Conservation (phyloP, 768 basidiomycete genomes). For the Tulasnella calospora region DNA sequence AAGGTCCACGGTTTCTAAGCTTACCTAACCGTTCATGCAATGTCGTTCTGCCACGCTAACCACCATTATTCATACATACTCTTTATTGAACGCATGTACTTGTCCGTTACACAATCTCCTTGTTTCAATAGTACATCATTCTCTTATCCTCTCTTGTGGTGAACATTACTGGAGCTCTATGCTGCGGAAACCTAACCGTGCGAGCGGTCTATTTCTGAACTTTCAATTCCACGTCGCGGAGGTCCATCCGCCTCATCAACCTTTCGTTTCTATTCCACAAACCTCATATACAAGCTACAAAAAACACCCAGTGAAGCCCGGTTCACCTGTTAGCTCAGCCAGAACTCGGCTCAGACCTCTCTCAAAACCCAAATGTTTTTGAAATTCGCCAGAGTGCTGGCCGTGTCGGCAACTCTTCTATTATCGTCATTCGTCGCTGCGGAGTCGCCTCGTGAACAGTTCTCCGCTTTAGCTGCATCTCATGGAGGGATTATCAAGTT, state of each 20-base stretch:
- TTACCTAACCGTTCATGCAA: neutral
- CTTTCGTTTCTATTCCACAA: neutral
- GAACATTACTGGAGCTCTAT: neutral
- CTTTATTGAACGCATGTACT: neutral
- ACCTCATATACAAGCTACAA: neutral
- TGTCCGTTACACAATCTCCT: neutral
- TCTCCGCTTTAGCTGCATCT: conserved; percentile 60
- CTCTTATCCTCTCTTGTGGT: neutral
- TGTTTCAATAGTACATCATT: conserved; percentile 5
- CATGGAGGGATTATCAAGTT: conserved; percentile 80
- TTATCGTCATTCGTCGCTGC: conserved; percentile 5
- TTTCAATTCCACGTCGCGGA: conserved; percentile 6
- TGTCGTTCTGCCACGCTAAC: neutral
- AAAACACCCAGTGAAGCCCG: neutral
- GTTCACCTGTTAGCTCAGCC: neutral
- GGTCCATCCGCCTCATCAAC: neutral
- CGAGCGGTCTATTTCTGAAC: conserved; percentile 2
- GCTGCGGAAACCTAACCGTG: neutral
- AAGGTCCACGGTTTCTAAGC: conserved; percentile 83
- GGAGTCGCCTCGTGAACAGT: conserved; percentile 46
- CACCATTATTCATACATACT: conserved; percentile 2
- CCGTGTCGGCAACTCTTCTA: neutral
- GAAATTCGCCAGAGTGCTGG: conserved; percentile 1
- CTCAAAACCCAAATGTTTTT: neutral
- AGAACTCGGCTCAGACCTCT: neutral